Percentiles rank a stretch among this genome's conserved stretches.
Evolutionary conservation across 352 stramenopile species (phyloP).

Genomic region (Phytopythium montanum): DNA sequence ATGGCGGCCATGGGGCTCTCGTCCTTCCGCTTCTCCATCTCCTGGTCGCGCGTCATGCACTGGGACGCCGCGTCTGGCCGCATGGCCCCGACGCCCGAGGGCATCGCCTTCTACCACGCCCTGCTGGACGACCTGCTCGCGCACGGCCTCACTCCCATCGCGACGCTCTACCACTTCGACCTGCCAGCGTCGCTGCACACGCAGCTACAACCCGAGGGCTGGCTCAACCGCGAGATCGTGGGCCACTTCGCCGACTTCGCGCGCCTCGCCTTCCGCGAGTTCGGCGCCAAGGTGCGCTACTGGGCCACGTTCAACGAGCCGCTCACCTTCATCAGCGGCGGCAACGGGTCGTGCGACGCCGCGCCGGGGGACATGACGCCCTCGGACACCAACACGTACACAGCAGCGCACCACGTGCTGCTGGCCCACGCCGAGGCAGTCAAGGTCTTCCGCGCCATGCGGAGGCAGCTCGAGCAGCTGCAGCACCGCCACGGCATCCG

Average conservation of each 20-base stretch:
- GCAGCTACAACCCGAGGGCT: conserved; percentile 62
- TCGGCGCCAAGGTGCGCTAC: conserved; percentile 88
- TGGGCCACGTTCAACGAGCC: conserved; percentile 97
- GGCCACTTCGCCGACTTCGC: conserved; percentile 88
- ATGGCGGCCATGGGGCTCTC: conserved; percentile 85
- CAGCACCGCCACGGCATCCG: neutral
- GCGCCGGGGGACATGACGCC: conserved; percentile 25
- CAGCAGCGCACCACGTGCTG: conserved; percentile 87
- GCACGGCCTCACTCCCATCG: conserved; percentile 65
- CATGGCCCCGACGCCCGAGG: conserved; percentile 61
- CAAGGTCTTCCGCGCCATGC: conserved; percentile 79
- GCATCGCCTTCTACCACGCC: conserved; percentile 90
- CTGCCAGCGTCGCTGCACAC: conserved; percentile 86
- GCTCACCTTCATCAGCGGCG: conserved; percentile 81
- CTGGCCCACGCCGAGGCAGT: conserved; percentile 88
- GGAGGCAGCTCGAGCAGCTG: conserved; percentile 14
- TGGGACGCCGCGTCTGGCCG: conserved; percentile 37
- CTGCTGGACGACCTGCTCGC: conserved; percentile 79
- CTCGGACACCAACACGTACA: conserved; percentile 45
- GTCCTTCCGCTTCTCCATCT: conserved; percentile 89
- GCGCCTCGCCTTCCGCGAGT: conserved; percentile 86
- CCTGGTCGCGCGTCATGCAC: conserved; percentile 88
- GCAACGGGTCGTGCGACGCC: conserved; percentile 75
- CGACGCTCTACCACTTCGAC: conserved; percentile 97
- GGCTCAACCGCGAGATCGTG: conserved; percentile 50